Evolutionary conservation across 164 flowering plant species (phyloP).

Genomic region (Platanus orientalis): DNA sequence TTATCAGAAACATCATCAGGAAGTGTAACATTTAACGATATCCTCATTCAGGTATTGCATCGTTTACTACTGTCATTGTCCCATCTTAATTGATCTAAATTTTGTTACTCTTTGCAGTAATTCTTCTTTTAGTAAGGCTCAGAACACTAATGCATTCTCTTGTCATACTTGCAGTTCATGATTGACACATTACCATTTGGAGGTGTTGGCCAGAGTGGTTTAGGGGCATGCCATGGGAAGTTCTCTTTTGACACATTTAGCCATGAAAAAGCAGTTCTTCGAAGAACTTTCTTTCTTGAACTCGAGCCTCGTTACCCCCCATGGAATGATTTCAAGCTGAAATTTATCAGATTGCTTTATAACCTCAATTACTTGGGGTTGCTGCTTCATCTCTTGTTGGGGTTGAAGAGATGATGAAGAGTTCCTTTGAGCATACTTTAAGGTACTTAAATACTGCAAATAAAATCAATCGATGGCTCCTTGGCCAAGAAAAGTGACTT

Average conservation of each 20-base stretch:
- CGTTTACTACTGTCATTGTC: neutral
- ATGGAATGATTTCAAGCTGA: constrained; percentile 60
- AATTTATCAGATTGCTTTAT: constrained; percentile 46
- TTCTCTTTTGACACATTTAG: constrained; percentile 85
- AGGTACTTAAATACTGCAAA: no score
- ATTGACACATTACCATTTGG: constrained; percentile 75
- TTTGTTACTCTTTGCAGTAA: neutral
- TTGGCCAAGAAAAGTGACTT: no score
- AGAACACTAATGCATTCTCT: neutral
- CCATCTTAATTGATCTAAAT: neutral
- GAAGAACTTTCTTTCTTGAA: constrained; percentile 46
- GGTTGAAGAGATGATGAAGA: constrained; percentile 32
- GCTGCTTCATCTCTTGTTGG: constrained; percentile 41
- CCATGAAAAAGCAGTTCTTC: constrained; percentile 73
- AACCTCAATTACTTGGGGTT: constrained; percentile 43
- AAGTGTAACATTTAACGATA: constrained; percentile 67
- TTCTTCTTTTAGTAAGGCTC: neutral
- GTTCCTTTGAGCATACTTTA: neutral
- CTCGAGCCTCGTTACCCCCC: constrained; percentile 76
- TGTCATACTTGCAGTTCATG: constrained; percentile 43
- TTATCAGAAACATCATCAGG: constrained; percentile 78
- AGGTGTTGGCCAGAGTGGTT: constrained; percentile 87
- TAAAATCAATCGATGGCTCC: no score
- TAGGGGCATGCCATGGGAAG: constrained; percentile 89
- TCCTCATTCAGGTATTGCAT: constrained; percentile 54